Evolutionary conservation across 1,284 basidiomycete genomes (phyloP).

Genomic region (Pascua guehoae): DNA sequence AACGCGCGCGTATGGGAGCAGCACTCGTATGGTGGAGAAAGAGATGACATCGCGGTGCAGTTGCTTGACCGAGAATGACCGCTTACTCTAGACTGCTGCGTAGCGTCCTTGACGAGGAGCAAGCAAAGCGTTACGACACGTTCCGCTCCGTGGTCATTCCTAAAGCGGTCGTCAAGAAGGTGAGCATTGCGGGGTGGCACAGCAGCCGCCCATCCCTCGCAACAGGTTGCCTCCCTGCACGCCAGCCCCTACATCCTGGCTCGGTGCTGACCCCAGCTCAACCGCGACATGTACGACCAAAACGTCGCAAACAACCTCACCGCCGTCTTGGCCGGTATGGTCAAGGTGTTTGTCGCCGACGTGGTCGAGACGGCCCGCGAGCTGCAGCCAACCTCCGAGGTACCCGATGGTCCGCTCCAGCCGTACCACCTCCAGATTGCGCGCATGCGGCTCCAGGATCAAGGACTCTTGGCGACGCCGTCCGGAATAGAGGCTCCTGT

Average conservation of each 20-base stretch:
- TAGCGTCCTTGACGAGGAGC: conserved; percentile 37
- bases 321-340: conserved; percentile 38
- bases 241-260: background rate
- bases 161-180: conserved; percentile 34
- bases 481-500: conserved; percentile 1
- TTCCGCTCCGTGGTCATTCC: conserved; percentile 36
- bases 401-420: conserved; percentile 34
- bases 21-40: background rate
- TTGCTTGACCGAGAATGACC: too few relatives aligned
- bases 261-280: conserved; percentile 24
- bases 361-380: conserved; percentile 38
- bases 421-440: conserved; percentile 45
- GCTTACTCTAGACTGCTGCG: conserved; percentile 28
- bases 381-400: conserved; percentile 31
- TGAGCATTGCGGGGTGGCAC: conserved; percentile 6
- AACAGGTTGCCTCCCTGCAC: too few relatives aligned
- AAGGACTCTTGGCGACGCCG: conserved; percentile 21
- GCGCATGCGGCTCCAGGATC: conserved; percentile 28
- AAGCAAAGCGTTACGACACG: conserved; percentile 39
- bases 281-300: conserved; percentile 42
- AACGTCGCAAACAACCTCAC: conserved; percentile 27
- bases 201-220: too few relatives aligned
- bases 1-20: background rate
- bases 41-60: background rate
- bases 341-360: conserved; percentile 45